Conservation (phyloP, 768 basidiomycete species). For the Podaxis pistillaris region DNA sequence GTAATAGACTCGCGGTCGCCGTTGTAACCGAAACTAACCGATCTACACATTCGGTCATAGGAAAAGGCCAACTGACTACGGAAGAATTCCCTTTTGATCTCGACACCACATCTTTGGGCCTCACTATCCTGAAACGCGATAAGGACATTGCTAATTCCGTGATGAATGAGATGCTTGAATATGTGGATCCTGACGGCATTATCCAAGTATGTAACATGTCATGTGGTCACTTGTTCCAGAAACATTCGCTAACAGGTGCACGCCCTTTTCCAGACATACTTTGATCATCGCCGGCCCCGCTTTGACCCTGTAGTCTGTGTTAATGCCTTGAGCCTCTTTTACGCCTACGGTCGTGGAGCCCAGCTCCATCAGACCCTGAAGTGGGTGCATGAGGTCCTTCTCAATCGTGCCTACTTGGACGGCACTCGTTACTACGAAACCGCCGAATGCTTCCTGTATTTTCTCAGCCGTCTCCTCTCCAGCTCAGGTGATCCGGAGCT, state of each 20-base stretch:
- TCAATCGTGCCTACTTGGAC: conserved; percentile 51
- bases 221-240: background rate
- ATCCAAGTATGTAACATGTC: conserved; percentile 33
- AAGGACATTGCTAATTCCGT: conserved; percentile 36
- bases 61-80: conserved; percentile 42
- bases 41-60: conserved; percentile 19
- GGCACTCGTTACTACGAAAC: conserved; percentile 56
- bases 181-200: conserved; percentile 49
- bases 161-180: conserved; percentile 58
- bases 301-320: conserved; percentile 55
- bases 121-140: conserved; percentile 38
- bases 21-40: conserved; percentile 9
- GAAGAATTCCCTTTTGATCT: conserved; percentile 52
- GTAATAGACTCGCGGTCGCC: background rate
- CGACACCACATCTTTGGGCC: conserved; percentile 56
- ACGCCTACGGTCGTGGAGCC: conserved; percentile 43
- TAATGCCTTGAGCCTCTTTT: conserved; percentile 49
- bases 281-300: conserved; percentile 47
- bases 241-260: background rate
- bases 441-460: conserved; percentile 52
- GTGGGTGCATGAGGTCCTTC: conserved; percentile 50
- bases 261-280: conserved; percentile 41
- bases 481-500: conserved; percentile 32
- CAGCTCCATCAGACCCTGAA: conserved; percentile 43
- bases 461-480: conserved; percentile 43